These are phyloP conservation scores for Saitozyma podzolica DNA, from an alignment of 768 basidiomycete genomes.

Conservation along the genomic window DNA sequence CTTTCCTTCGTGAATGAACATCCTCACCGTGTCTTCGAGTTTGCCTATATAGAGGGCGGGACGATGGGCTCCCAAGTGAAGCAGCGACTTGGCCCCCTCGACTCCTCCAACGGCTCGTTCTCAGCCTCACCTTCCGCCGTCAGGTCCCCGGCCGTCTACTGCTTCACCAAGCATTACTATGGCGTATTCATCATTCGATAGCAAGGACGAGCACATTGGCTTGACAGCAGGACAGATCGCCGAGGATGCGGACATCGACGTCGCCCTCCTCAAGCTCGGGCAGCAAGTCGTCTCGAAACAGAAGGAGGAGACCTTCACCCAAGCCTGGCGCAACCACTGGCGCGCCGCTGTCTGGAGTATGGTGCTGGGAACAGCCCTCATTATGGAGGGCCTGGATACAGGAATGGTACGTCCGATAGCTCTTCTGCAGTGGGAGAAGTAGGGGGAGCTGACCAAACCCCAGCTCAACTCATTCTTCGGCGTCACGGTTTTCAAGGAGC, in stretches of 20 bases:
- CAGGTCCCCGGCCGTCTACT: no score
- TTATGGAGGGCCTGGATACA: conserved; percentile 28
- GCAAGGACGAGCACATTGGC: neutral
- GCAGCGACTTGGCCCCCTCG: no score
- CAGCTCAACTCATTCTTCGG: conserved; percentile 10
- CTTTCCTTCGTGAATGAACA: no score
- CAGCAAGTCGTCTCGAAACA: conserved; percentile 2
- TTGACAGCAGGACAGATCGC: neutral
- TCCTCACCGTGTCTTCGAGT: no score
- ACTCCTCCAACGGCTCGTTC: no score
- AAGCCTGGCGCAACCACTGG: conserved; percentile 3
- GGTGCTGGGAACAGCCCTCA: conserved; percentile 10
- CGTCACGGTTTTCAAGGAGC: neutral
- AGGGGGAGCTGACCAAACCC: no score
- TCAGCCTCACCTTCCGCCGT: no score
- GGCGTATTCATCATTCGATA: no score
- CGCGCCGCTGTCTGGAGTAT: conserved; percentile 4
- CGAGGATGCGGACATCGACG: neutral
- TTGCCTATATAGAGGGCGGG: no score
- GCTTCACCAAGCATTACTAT: no score
- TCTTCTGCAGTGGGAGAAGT: neutral
- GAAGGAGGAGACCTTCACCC: conserved; percentile 6
- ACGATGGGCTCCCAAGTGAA: no score
- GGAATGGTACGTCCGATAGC: conserved; percentile 5
- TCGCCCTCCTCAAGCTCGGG: neutral